Percentiles rank a stretch among this genome's conserved stretches.
phyloP scores from a whole-genome alignment of 2,329 filamentous ascomycete species.

The Xylaria sp. region DNA sequence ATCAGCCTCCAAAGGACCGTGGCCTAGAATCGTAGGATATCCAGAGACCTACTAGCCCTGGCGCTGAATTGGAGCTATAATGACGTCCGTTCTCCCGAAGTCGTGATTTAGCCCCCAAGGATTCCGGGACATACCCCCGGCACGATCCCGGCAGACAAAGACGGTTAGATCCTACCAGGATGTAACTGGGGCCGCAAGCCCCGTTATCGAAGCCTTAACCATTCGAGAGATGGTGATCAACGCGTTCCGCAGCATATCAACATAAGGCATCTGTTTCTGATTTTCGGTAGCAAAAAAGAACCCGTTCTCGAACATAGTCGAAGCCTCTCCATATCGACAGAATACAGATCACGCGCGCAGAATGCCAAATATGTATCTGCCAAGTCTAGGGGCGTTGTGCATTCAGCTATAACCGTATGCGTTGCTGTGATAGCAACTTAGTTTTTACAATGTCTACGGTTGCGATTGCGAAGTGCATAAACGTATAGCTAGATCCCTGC shows the following conservation, averaged over 20 bases:
- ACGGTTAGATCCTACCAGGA: slow-evolving; percentile 12
- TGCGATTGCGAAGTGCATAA: too few species aligned
- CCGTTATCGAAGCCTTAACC: neutral
- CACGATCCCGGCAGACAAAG: slow-evolving; percentile 12
- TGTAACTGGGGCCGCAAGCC: neutral
- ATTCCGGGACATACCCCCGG: slow-evolving; percentile 22
- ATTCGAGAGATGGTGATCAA: slow-evolving; percentile 25
- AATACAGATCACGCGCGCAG: neutral
- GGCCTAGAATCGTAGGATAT: neutral
- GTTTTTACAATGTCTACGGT: too few species aligned
- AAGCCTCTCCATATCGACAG: neutral
- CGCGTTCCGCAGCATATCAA: neutral
- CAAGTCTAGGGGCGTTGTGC: neutral
- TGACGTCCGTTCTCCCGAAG: slow-evolving; percentile 9
- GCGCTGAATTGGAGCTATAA: neutral
- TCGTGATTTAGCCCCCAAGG: slow-evolving; percentile 7
- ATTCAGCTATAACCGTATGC: neutral
- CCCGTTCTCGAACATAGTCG: neutral
- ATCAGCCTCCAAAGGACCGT: neutral
- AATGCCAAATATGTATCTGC: neutral
- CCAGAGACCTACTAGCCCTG: neutral
- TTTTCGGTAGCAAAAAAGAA: neutral
- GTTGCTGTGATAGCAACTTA: too few species aligned
- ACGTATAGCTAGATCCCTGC: neutral
- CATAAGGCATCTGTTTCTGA: slow-evolving; percentile 6